Evolutionary conservation across 2,329 filamentous ascomycete species (phyloP), one percentile per base, ranked within the genome.

Genomic region (Phaeosphaeria sp.): DNA sequence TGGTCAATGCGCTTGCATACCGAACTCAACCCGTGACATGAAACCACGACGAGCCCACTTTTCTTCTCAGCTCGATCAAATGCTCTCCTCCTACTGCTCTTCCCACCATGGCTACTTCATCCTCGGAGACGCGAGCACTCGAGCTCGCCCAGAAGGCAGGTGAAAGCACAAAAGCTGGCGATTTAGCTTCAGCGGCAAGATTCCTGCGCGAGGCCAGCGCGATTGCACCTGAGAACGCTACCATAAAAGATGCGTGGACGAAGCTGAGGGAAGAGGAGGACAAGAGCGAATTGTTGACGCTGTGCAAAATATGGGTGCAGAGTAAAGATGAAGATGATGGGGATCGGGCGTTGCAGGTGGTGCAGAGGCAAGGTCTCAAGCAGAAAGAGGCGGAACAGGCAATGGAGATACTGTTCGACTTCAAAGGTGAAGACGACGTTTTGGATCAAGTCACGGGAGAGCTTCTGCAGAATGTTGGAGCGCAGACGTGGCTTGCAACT

Each of bases 151-250:
- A 68, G 41, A 69, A 67, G 57, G 74, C 73, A 11, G 56, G 52
- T 33, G 65, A 71, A 30, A 69, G 65, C 54, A 66, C 66, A 33
- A 66, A 67, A 42, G 58, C 65, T 10, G 72, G 73, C 50, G 71
- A 79, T 42, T 66, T 80, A 46, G 68, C 72, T 46, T 71, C 76
- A 52, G 80, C 79, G 21, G 78, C 77, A 23, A 66, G 74, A 47
- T 72, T 75, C n/a, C 66, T 83, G 54, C 74, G 78, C 46, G 78
- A 82, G 66, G 81, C 80, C 33, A 78, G 77, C 22, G 75, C 76
- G 44, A 72, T 83, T 39, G 77, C 78, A 51, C 76, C 79, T 30
- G 70, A 78, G 15, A 77, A 79, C 63, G 65, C 69, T 11, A 65
- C 72, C 21, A 72, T 83, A 56, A 79, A 77, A 60, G 72, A 75